These are phyloP conservation scores for Amyloporia xantha DNA, from an alignment of 768 basidiomycete genomes.

Conservation along the genomic window DNA sequence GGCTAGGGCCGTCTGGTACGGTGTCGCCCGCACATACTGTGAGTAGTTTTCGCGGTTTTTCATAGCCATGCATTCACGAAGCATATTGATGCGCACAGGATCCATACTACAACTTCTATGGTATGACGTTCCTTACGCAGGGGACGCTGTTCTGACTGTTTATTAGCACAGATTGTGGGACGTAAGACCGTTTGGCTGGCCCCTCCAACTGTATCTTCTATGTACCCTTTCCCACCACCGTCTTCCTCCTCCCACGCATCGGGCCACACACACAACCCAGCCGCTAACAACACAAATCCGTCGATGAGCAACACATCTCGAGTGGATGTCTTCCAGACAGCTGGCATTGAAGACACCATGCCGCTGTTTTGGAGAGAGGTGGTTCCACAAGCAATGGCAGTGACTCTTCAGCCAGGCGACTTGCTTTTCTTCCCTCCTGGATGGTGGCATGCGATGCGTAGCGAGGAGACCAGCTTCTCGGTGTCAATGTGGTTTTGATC, in stretches of 20 bases:
- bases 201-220: constrained; percentile 51
- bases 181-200: constrained; percentile 90
- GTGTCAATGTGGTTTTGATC: constrained; percentile 86
- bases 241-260: background rate
- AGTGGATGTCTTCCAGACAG: constrained; percentile 66
- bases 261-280: constrained; percentile 28
- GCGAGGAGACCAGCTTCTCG: constrained; percentile 77
- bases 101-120: constrained; percentile 88
- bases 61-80: constrained; percentile 7
- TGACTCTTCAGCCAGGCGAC: constrained; percentile 75
- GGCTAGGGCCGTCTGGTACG: constrained; percentile 78
- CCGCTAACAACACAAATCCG: constrained; percentile 33
- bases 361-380: constrained; percentile 53
- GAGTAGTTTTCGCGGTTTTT: constrained; percentile 29
- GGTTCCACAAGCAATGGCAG: constrained; percentile 50
- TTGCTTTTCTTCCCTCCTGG: constrained; percentile 83
- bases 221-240: constrained; percentile 50
- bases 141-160: background rate
- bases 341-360: constrained; percentile 24
- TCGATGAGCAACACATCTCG: constrained; percentile 76
- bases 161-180: constrained; percentile 80
- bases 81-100: constrained; percentile 60
- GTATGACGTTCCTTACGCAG: constrained; percentile 43
- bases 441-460: constrained; percentile 94
- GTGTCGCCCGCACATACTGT: constrained; percentile 86